A percentile compares a stretch with the other conserved stretches of the same genome.
Conservation (phyloP, 2,329 filamentous ascomycete genomes). For the Didymella lethalis region DNA sequence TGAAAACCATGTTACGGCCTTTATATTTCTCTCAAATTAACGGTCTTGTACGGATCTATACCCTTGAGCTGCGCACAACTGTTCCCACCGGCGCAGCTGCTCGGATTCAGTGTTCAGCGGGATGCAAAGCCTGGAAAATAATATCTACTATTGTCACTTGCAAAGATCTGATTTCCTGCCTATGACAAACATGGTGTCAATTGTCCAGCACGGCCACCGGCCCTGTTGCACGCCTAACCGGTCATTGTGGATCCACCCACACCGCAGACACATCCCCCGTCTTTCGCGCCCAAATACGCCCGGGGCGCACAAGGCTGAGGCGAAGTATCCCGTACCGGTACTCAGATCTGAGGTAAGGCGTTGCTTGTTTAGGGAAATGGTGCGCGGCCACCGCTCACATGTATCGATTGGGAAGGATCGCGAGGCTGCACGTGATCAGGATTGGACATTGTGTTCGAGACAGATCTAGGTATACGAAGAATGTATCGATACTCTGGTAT, state of each 20-base stretch:
- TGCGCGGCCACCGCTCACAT: constrained; percentile 1
- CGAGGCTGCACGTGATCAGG: constrained; percentile 1
- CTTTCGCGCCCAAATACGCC: background rate
- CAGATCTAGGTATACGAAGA: background rate
- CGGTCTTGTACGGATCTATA: background rate
- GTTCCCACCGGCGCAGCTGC: background rate
- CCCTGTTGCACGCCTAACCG: constrained; percentile 12
- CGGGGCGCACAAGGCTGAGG: constrained; percentile 9
- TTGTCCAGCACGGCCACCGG: background rate
- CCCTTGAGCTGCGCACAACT: background rate
- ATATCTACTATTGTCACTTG: background rate
- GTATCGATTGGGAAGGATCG: background rate
- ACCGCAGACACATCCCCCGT: constrained; percentile 8
- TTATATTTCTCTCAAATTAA: background rate
- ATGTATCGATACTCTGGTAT: constrained; percentile 1
- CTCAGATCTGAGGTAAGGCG: background rate
- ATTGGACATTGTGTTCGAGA: background rate
- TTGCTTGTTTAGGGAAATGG: background rate
- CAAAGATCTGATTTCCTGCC: background rate
- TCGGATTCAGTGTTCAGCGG: background rate
- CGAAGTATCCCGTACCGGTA: background rate
- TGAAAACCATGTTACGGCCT: constrained; percentile 7
- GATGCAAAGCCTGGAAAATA: background rate
- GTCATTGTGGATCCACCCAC: constrained; percentile 17
- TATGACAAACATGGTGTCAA: background rate